A percentile compares a stretch with the other conserved stretches of the same genome.
Evolutionary conservation across 129 eudicot species (phyloP).

Genomic region (Centrapalus pauciflorus): DNA sequence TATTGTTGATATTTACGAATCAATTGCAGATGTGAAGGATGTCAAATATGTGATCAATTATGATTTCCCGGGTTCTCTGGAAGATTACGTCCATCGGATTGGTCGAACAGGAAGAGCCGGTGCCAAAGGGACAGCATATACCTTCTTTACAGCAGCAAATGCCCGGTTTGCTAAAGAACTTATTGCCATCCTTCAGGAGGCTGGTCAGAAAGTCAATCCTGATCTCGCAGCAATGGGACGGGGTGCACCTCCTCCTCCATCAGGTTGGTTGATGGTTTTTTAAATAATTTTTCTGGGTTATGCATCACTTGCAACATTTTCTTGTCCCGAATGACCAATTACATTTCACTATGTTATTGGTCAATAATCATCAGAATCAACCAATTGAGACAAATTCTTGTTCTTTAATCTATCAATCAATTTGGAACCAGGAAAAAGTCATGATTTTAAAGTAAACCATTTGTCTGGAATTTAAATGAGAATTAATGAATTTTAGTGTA

Average conservation of each 20-base stretch:
- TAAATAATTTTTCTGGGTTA: neutral
- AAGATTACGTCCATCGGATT: constrained; percentile 96
- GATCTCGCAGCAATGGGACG: constrained; percentile 94
- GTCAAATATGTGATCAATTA: constrained; percentile 88
- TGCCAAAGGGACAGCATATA: constrained; percentile 94
- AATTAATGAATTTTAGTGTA: too few relatives aligned
- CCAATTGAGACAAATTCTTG: too few relatives aligned
- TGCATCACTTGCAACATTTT: neutral
- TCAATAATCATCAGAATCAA: too few relatives aligned
- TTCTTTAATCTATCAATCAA: too few relatives aligned
- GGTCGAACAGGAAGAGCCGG: constrained; percentile 98
- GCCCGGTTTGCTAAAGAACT: constrained; percentile 97
- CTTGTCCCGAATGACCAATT: neutral
- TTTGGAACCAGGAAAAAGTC: too few relatives aligned
- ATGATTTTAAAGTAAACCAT: too few relatives aligned
- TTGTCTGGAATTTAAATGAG: too few relatives aligned
- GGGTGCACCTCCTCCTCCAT: constrained; percentile 88
- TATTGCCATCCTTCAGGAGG: constrained; percentile 82
- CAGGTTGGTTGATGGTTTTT: constrained; percentile 44
- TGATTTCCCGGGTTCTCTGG: constrained; percentile 92
- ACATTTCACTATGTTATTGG: neutral
- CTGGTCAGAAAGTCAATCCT: constrained; percentile 92
- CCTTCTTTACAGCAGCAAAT: constrained; percentile 95
- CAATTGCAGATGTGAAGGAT: constrained; percentile 85
- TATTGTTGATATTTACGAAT: constrained; percentile 16